Evolutionary conservation across 495 filamentous ascomycete species (phyloP), one percentile per base, ranked within the genome.

Genomic region (Daldinia concentrica): DNA sequence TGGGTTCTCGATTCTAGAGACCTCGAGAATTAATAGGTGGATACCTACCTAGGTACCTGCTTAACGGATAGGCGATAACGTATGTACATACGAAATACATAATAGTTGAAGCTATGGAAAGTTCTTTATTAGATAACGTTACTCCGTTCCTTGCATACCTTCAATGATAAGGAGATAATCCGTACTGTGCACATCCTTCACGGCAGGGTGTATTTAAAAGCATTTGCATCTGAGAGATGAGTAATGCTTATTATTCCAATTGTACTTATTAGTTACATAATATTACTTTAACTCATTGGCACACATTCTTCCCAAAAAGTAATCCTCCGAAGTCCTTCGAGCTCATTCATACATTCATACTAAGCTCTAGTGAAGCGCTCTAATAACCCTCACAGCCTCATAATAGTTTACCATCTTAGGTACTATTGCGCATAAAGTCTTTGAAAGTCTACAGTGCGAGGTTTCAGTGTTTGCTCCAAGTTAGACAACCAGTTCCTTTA

Each of bases 141-240:
- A 41, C 11, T 57, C 45, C 36, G 63, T 67, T 67, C 69, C 69
- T 72, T 72, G 69, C 63, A 67, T 71, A 62, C 34, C 30, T 50
- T 30, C 6, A 30, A 30, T 17, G n/a, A 37, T 19, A 48, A 58
- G 27, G 27, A 6, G 19, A n/a, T 29, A 29, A 4, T 29, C 3
- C 27, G 0, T 12, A 45, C 3, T 48, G 15, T 48, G 3, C n/a
- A 8, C n/a, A 11, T 45, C 41, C 7, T 45, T 45, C 41, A 45
- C 15, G 41, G n/a, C 8, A 17, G 41, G 41, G 41, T 45, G 41
- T 11, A 45, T 45, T 9, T 11, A 45, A 19, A 45, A 17, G 6
- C 7, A 45, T 45, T 7, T 19, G 7, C 41, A 45, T 7, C 8
- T 6, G 11, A 45, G 9, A 26, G 22, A 54, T 30, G 27, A 27